Evolutionary conservation across 495 filamentous ascomycete genomes (phyloP).

Genomic region (Aspergillus ellipticus): DNA sequence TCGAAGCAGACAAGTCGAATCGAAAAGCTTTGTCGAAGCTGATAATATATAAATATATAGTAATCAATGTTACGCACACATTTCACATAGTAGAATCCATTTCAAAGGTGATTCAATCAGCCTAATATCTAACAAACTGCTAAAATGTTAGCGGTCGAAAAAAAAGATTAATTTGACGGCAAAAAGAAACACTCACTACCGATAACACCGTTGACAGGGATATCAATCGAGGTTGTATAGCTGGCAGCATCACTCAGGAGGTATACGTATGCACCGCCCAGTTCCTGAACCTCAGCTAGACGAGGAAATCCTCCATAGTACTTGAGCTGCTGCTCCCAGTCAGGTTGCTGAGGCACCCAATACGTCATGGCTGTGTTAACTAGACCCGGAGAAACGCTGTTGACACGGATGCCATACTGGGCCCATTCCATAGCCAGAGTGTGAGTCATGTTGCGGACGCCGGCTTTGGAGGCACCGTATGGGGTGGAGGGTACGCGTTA

Average conservation of each 20-base stretch:
- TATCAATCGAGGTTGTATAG: conserved; percentile 43
- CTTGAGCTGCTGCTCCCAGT: conserved; percentile 41
- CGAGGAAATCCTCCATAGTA: conserved; percentile 44
- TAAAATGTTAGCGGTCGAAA: no score
- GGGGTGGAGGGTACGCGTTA: conserved; percentile 34
- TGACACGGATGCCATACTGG: conserved; percentile 43
- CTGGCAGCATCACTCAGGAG: conserved; percentile 38
- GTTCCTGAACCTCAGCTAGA: conserved; percentile 35
- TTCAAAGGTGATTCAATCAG: no score
- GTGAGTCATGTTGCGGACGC: conserved; percentile 33
- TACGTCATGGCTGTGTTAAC: conserved; percentile 43
- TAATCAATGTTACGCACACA: no score
- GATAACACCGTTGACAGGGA: conserved; percentile 34
- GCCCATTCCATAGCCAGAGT: conserved; percentile 49
- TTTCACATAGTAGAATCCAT: no score
- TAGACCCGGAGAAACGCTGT: conserved; percentile 37
- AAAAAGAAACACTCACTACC: conserved; percentile 30
- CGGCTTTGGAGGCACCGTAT: conserved; percentile 32
- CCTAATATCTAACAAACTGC: no score
- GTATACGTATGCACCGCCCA: conserved; percentile 43
- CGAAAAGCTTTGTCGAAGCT: no score
- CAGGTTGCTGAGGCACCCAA: conserved; percentile 38
- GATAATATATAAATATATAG: no score
- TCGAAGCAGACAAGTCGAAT: no score
- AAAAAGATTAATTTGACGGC: no score